Evolutionary conservation across 257 asterid species (phyloP).

Genomic region (Henckelia pumila): DNA sequence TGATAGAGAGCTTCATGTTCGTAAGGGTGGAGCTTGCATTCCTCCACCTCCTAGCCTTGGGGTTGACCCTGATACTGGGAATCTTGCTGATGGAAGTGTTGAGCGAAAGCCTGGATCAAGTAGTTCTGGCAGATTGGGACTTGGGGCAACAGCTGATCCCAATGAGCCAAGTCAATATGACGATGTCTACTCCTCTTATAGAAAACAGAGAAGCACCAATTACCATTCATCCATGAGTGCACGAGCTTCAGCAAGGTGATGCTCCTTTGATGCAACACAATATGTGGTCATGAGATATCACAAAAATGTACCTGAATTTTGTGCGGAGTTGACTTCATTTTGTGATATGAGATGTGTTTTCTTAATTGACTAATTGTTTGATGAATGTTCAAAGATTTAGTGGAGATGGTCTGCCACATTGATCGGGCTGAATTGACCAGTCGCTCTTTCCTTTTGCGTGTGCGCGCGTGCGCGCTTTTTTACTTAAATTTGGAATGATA

Average conservation of each 20-base stretch:
- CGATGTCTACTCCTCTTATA: constrained; percentile 85
- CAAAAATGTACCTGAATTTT: background rate
- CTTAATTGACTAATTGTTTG: background rate
- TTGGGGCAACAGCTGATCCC: constrained; percentile 80
- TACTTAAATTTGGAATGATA: background rate
- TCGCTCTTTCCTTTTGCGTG: background rate
- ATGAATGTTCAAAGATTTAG: background rate
- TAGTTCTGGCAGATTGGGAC: constrained; percentile 71
- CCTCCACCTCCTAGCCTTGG: constrained; percentile 81
- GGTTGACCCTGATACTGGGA: constrained; percentile 58
- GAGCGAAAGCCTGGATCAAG: constrained; percentile 65
- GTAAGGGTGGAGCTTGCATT: constrained; percentile 92
- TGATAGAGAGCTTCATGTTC: constrained; percentile 59
- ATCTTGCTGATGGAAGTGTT: constrained; percentile 64
- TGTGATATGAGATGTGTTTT: background rate
- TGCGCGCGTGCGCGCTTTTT: no score
- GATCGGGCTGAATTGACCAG: background rate
- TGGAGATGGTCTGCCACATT: background rate
- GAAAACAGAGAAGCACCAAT: constrained; percentile 86
- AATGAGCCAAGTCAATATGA: constrained; percentile 84
- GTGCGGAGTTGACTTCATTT: background rate
- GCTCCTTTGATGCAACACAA: background rate
- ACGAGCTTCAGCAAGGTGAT: constrained; percentile 61
- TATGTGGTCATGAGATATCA: background rate
- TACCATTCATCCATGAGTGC: constrained; percentile 85